These are phyloP conservation scores for Penicillium sp. DNA, from an alignment of 2,329 filamentous ascomycete species.

Conservation along the genomic window DNA sequence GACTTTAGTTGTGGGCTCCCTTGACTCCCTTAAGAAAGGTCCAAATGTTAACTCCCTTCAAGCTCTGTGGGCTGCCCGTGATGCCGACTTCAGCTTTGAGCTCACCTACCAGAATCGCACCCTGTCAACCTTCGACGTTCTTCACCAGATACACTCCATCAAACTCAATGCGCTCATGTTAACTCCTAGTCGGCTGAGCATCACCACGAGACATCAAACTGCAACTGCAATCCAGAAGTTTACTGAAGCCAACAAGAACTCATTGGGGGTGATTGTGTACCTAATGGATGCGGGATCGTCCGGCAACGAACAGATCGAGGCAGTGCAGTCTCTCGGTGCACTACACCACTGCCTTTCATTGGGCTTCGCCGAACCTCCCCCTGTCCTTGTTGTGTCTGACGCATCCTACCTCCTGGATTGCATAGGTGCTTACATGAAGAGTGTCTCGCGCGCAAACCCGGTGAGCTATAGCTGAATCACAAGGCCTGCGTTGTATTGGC, in stretches of 20 bases:
- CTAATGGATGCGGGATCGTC: neutral
- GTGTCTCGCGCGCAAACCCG: neutral
- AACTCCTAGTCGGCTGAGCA: neutral
- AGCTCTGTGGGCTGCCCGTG: neutral
- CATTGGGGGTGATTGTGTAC: neutral
- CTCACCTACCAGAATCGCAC: neutral
- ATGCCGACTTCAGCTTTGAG: conserved; percentile 1
- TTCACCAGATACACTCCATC: neutral
- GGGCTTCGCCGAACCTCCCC: neutral
- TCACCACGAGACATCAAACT: neutral
- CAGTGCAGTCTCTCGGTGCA: conserved; percentile 1
- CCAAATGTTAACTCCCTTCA: neutral
- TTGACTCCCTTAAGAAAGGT: neutral
- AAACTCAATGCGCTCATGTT: conserved; percentile 1
- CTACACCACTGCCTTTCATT: conserved; percentile 5
- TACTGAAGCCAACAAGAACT: neutral
- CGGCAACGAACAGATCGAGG: neutral
- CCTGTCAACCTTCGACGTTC: neutral
- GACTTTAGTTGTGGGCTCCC: neutral
- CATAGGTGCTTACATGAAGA: conserved; percentile 2
- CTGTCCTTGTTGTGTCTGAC: conserved; percentile 2
- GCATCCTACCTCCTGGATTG: conserved; percentile 6
- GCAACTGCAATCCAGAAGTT: neutral
- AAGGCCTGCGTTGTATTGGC: neutral
- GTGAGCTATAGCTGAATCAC: neutral